Conservation (phyloP, 805 yeast species). For the Cyberlindnera mississippiensis region DNA sequence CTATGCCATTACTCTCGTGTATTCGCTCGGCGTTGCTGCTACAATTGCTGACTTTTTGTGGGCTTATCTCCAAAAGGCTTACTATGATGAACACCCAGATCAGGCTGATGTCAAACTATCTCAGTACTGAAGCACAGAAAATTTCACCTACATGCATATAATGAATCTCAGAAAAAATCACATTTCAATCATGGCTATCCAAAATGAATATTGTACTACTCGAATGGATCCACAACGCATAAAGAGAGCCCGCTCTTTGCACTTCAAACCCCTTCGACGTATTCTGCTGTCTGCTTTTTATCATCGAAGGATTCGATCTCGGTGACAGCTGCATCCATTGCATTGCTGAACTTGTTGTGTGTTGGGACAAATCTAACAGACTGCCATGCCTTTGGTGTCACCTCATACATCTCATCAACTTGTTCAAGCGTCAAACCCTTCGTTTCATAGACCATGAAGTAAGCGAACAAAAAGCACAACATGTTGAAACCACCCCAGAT, state of each 20-base stretch:
- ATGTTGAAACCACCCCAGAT: constrained; percentile 25
- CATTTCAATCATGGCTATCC: background rate
- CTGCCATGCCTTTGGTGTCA: constrained; percentile 31
- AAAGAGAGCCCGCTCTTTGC: too few relatives aligned
- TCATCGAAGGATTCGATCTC: constrained; percentile 1
- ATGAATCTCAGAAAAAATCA: too few relatives aligned
- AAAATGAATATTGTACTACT: background rate
- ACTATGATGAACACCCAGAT: constrained; percentile 12
- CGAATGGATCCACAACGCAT: background rate
- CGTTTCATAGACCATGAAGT: constrained; percentile 57
- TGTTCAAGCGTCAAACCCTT: constrained; percentile 66
- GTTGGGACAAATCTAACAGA: constrained; percentile 30
- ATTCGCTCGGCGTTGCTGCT: constrained; percentile 65
- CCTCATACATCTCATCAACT: constrained; percentile 54
- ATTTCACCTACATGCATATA: background rate
- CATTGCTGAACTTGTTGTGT: constrained; percentile 30
- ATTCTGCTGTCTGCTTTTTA: background rate
- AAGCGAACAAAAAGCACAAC: constrained; percentile 52
- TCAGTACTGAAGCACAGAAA: constrained; percentile 3
- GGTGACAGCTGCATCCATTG: background rate
- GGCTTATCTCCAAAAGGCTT: constrained; percentile 40
- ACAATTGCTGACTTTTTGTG: constrained; percentile 75
- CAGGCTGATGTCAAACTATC: constrained; percentile 8
- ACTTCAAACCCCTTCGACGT: too few relatives aligned
- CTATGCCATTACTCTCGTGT: constrained; percentile 86